phyloP scores from a whole-genome alignment of 192 early-diverging fungal species.

The Chytriomyces confervae region DNA sequence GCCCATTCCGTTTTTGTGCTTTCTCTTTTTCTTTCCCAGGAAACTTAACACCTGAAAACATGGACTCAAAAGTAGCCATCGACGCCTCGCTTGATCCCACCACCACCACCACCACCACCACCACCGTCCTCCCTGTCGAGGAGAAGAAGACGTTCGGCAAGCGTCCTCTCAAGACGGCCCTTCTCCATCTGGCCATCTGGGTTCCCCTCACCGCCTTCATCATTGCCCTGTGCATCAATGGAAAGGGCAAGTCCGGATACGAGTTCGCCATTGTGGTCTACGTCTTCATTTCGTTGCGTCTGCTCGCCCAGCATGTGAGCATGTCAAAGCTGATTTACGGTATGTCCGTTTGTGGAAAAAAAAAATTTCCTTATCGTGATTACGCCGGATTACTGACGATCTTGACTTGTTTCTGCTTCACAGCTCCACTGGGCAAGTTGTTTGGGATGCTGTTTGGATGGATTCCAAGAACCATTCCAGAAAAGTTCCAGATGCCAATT shows the following conservation, averaged over 20 bases:
- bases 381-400: not conserved
- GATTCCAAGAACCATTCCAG: slow-evolving; percentile 43
- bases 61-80: not conserved
- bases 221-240: slow-evolving; percentile 62
- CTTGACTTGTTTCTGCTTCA: not conserved
- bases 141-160: slow-evolving; percentile 53
- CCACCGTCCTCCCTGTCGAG: not conserved
- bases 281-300: slow-evolving; percentile 49
- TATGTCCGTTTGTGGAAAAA: not conserved
- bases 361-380: not conserved
- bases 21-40: too few relatives aligned
- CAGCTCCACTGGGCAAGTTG: slow-evolving; percentile 40
- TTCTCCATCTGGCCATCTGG: slow-evolving; percentile 57
- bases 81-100: not conserved
- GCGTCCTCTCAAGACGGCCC: slow-evolving; percentile 31
- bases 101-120: too few relatives aligned
- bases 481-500: slow-evolving; percentile 45
- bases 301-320: slow-evolving; percentile 55
- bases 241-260: slow-evolving; percentile 53
- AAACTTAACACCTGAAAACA: too few relatives aligned
- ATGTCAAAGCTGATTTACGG: slow-evolving; percentile 48
- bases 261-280: slow-evolving; percentile 44
- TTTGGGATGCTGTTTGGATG: slow-evolving; percentile 40
- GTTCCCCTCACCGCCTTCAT: slow-evolving; percentile 64
- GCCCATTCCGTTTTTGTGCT: too few relatives aligned